These are phyloP conservation scores for Nepenthes gracilis DNA, from an alignment of 148 eudicot genomes.

Conservation along the genomic window DNA sequence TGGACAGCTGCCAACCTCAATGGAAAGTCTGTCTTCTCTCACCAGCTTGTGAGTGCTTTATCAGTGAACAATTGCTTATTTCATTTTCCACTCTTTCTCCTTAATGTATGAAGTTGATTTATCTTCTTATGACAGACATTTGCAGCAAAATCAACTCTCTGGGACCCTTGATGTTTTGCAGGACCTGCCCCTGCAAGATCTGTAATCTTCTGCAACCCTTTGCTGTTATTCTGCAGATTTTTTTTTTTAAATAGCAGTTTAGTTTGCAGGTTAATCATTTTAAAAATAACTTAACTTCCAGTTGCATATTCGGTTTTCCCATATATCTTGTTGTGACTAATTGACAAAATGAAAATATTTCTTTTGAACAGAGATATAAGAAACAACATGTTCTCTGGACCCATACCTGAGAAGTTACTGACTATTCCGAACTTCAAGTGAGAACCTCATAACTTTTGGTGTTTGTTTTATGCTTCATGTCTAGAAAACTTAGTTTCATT, in stretches of 20 bases:
- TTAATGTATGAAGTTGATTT: constrained; percentile 12
- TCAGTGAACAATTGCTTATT: neutral
- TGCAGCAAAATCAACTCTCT: constrained; percentile 88
- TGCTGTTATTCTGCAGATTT: neutral
- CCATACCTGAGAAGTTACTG: constrained; percentile 68
- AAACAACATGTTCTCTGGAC: constrained; percentile 70
- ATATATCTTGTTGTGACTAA: neutral
- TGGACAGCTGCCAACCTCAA: constrained; percentile 69
- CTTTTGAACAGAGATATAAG: constrained; percentile 49
- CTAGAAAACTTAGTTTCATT: neutral
- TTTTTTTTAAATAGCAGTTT: neutral
- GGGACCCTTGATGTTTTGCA: constrained; percentile 83
- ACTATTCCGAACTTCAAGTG: constrained; percentile 64
- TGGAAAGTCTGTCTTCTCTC: constrained; percentile 43
- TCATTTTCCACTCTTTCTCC: neutral
- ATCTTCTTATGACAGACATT: constrained; percentile 42
- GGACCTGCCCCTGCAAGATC: constrained; percentile 68
- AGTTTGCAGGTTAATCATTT: neutral
- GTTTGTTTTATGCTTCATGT: constrained; percentile 2
- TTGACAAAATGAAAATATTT: neutral
- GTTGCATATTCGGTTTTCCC: neutral
- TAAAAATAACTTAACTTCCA: neutral
- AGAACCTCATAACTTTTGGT: constrained; percentile 12
- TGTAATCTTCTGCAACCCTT: constrained; percentile 44
- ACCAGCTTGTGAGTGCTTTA: constrained; percentile 54